Evolutionary conservation across 495 filamentous ascomycete species (phyloP).

Genomic region (Pseudevernia furfuracea): DNA sequence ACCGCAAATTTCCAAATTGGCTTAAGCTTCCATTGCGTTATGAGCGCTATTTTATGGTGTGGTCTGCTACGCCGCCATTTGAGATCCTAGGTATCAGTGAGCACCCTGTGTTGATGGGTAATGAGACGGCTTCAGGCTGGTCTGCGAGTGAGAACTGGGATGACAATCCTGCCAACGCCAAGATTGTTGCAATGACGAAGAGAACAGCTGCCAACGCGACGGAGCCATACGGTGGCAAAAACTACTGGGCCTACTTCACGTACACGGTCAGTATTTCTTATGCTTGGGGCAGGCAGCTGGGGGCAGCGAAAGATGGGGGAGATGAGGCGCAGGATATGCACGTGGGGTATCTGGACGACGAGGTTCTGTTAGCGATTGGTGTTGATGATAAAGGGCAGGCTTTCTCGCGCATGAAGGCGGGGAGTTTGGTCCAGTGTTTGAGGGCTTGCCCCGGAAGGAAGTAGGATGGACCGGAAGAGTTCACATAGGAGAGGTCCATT

Average conservation of each 20-base stretch:
- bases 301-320: constrained; percentile 10
- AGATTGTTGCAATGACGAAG: constrained; percentile 15
- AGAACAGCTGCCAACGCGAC: constrained; percentile 14
- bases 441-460: constrained; percentile 30
- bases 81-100: constrained; percentile 31
- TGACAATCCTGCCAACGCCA: constrained; percentile 23
- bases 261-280: constrained; percentile 37
- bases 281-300: constrained; percentile 30
- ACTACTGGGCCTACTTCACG: constrained; percentile 34
- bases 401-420: constrained; percentile 30
- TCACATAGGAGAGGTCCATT: not conserved
- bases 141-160: constrained; percentile 32
- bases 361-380: constrained; percentile 34
- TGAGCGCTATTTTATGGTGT: constrained; percentile 35
- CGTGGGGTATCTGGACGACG: constrained; percentile 35
- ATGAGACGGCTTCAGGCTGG: constrained; percentile 36
- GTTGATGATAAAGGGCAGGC: constrained; percentile 32
- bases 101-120: constrained; percentile 34
- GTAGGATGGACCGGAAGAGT: not conserved
- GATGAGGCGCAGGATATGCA: constrained; percentile 32
- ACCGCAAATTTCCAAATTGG: constrained; percentile 33
- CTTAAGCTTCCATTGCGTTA: constrained; percentile 33
- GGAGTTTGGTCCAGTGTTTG: constrained; percentile 33
- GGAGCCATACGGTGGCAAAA: constrained; percentile 23
- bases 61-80: constrained; percentile 33